Evolutionary conservation across 1,284 basidiomycete genomes (phyloP).

Genomic region (Peniophora sp.): DNA sequence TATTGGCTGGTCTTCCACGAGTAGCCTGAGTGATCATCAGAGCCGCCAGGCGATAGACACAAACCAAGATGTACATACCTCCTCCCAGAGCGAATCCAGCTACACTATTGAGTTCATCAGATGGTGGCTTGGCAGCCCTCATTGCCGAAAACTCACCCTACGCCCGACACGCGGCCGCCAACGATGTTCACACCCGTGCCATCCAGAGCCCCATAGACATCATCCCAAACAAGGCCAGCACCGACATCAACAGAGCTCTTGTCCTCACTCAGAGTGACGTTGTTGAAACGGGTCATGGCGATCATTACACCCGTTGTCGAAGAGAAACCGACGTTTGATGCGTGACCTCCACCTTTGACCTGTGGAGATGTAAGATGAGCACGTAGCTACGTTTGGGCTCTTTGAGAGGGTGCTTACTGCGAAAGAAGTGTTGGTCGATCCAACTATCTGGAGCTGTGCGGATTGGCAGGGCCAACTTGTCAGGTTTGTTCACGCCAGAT

Average conservation of each 20-base stretch:
- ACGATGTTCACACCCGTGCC: slow-evolving; percentile 32
- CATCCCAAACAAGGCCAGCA: slow-evolving; percentile 41
- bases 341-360: slow-evolving; percentile 45
- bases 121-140: not conserved
- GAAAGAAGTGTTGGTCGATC: slow-evolving; percentile 25
- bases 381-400: not conserved
- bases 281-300: slow-evolving; percentile 33
- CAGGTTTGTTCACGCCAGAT: not conserved
- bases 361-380: slow-evolving; percentile 11
- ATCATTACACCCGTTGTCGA: slow-evolving; percentile 47
- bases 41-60: not conserved
- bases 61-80: slow-evolving; percentile 25
- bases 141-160: slow-evolving; percentile 16
- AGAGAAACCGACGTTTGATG: slow-evolving; percentile 38
- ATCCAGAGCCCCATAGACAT: slow-evolving; percentile 35
- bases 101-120: slow-evolving; percentile 28
- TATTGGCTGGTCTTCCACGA: slow-evolving; percentile 45
- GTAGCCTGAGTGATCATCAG: slow-evolving; percentile 28
- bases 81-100: slow-evolving; percentile 48
- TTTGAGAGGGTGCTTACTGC: slow-evolving; percentile 19
- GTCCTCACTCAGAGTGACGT: slow-evolving; percentile 25
- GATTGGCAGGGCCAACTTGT: no score
- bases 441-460: slow-evolving; percentile 39
- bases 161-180: slow-evolving; percentile 35
- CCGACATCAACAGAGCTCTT: slow-evolving; percentile 33